Evolutionary conservation across 2,329 filamentous ascomycete species (phyloP), one percentile per base, ranked within the genome.

Genomic region (Dactylellina haptotyla): DNA sequence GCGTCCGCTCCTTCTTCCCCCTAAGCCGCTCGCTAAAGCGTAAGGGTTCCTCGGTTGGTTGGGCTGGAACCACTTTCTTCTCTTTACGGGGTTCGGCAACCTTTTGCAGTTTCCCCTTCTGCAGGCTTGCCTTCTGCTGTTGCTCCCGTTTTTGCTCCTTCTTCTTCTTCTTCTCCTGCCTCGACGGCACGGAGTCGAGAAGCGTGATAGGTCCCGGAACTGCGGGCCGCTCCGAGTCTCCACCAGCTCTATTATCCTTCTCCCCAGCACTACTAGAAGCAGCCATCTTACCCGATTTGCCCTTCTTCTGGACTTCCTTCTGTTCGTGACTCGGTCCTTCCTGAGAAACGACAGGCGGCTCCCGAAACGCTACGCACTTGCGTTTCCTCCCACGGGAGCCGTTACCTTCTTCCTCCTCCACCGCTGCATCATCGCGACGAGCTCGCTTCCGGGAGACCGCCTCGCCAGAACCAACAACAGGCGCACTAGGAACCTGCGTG

Each of bases 11-110:
- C 28, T 18, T 48, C 51, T 56, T 57, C 62, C 37, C 16, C 12
- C 34, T 51, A 53, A 58, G 50, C 30, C 62, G 59, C 18, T 50
- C 18, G 62, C 62, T 66, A 20, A 25, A 56, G 41, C 62, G 62
- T 39, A 14, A 50, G 25, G 50, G 51, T 28, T 50, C 34, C 2
- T 57, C 12, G 37, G 39, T 28, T 26, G 62, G 62, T 45, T 41
- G 48, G 28, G 28, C 26, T 46, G 61, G 8, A 41, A 37, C 37
- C 61, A 46, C 39, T 37, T 25, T 37, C 26, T 18, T 18, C 6
- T n/a, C 37, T 48, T 26, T 12, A 14, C 32, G 28, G 34, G 37
- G 3, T 46, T 18, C 37, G 28, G 37, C 26, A 48, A 26, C 26
- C 48, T 56, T 28, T 26, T 25, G 61, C 46, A n/a, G 4, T n/a